Evolutionary conservation across 331 rosid genomes (phyloP), one percentile per base, ranked within the genome.

Genomic region (Dryas integrifolia): DNA sequence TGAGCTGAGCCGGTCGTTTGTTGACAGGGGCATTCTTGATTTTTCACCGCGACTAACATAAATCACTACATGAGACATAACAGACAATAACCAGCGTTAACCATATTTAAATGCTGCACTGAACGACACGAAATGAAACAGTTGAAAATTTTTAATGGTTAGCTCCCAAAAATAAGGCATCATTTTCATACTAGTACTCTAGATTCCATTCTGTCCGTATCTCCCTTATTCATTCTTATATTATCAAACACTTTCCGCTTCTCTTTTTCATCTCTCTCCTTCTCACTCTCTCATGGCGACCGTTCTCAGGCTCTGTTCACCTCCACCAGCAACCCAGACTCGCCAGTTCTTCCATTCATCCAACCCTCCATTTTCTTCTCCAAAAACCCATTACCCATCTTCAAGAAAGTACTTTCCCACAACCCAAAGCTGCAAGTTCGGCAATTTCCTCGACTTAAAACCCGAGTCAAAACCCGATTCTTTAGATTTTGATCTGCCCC

Each of bases 401-500:
- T 49, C 80, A 55, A 81, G 52, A 63, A 88, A 72, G 41, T 14
- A 18, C 57, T 65, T 6, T 30, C 61, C 52, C 39, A 74, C 12
- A 50, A 70, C 72, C 76, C 67, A 26, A 12, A 79, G 65, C 83
- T 79, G 81, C 72, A 85, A 77, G 58, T 86, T 73, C 13, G 90
- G 83, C 14, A 82, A 77, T 56, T 92, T 92, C 64, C 90, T 90
- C 12, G 83, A 87, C 30, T 73, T 92, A 9, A 78, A 82, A 76
- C 88, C 93, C 0, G 86, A 86, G 60, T 45, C 75, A 18, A 65
- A 76, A 21, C 86, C 82, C 0, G 82, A 86, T 55, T 10, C 50
- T 30, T 77, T 88, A 2, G 80, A 83, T 38, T 80, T 90, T 15
- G 94, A 93, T 65, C 92, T 90, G 41, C 91, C 92, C 2, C 50